Evolutionary conservation across 257 asterid genomes (phyloP).

Genomic region (Anisodus acutangulus): DNA sequence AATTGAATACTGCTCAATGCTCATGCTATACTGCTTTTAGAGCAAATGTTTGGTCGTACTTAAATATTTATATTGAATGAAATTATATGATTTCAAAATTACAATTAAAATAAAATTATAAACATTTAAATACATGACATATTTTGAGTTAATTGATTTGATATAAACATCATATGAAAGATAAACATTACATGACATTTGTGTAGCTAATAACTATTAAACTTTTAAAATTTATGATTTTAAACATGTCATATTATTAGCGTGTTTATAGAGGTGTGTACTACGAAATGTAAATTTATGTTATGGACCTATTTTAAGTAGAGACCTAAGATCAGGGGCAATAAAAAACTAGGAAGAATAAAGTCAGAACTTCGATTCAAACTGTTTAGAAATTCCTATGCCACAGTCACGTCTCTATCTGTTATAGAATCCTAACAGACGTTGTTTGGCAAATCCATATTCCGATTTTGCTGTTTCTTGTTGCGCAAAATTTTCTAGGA

Average conservation of each 20-base stretch:
- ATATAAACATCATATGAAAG: not conserved
- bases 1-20: not conserved
- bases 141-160: not conserved
- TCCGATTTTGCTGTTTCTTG: not conserved
- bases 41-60: not conserved
- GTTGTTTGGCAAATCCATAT: not conserved
- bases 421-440: not conserved
- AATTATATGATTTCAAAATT: no score
- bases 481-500: not conserved
- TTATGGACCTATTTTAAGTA: not conserved
- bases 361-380: not conserved
- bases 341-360: not conserved
- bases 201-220: no score
- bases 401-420: not conserved
- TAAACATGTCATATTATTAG: no score
- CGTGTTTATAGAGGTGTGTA: no score
- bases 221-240: no score
- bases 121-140: not conserved
- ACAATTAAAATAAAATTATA: not conserved
- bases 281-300: no score
- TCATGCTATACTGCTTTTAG: not conserved
- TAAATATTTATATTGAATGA: no score
- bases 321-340: not conserved
- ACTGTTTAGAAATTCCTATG: not conserved
- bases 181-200: no score